phyloP scores from a whole-genome alignment of 495 filamentous ascomycete genomes.

The Trichocladium antarcticum region DNA sequence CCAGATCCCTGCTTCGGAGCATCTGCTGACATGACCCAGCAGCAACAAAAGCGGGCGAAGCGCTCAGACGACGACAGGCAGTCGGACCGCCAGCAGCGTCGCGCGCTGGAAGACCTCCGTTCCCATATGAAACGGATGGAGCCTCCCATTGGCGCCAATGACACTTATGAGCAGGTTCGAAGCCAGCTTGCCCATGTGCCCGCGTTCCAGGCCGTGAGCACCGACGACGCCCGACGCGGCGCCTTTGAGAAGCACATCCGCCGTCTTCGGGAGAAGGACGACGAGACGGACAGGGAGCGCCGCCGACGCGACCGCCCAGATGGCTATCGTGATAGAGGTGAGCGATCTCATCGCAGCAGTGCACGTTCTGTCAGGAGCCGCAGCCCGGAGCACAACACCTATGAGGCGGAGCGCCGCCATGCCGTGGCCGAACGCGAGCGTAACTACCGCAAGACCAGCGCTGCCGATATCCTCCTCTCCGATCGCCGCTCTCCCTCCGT shows the following conservation, averaged over 20 bases:
- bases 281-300: conserved; percentile 68
- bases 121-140: conserved; percentile 84
- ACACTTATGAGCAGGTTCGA: conserved; percentile 79
- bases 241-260: conserved; percentile 92
- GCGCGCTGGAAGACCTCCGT: conserved; percentile 72
- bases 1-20: no score
- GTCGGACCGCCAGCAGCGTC: conserved; percentile 74
- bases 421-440: conserved; percentile 78
- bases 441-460: conserved; percentile 69
- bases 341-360: conserved; percentile 51
- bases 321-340: conserved; percentile 42
- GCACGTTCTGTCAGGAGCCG: conserved; percentile 40
- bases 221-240: conserved; percentile 66
- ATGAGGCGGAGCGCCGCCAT: conserved; percentile 79
- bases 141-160: conserved; percentile 62
- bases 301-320: conserved; percentile 55
- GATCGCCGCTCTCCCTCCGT: conserved; percentile 37
- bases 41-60: conserved; percentile 56
- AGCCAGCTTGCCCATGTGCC: conserved; percentile 65
- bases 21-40: conserved; percentile 17
- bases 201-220: conserved; percentile 69
- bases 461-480: conserved; percentile 49
- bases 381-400: conserved; percentile 70
- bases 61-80: conserved; percentile 79
- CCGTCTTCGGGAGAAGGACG: conserved; percentile 81